A percentile compares a stretch with the other conserved stretches of the same genome.
phyloP scores from a whole-genome alignment of 2,329 filamentous ascomycete genomes.

The Massarina eburnea region DNA sequence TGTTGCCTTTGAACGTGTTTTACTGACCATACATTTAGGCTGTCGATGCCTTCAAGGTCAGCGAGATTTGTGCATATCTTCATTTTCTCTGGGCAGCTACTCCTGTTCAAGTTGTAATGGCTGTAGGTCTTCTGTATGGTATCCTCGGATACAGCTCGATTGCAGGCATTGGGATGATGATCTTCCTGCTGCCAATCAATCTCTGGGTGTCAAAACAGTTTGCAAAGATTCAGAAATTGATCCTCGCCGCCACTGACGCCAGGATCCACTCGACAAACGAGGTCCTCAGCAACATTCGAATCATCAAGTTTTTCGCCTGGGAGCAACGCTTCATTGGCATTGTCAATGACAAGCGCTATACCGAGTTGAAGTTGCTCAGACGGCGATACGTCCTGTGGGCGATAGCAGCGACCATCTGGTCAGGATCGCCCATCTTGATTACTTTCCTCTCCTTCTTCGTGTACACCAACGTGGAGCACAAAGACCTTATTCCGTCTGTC shows the following conservation, averaged over 20 bases:
- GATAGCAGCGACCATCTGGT: constrained; percentile 90
- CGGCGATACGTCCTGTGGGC: constrained; percentile 90
- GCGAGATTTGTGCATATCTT: constrained; percentile 89
- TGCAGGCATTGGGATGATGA: constrained; percentile 89
- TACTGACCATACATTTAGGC: too few relatives aligned
- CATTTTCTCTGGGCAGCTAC: constrained; percentile 94
- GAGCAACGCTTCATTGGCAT: constrained; percentile 84
- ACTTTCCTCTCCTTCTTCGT: constrained; percentile 95
- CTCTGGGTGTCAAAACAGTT: constrained; percentile 86
- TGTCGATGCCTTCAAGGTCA: constrained; percentile 98
- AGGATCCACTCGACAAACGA: constrained; percentile 97
- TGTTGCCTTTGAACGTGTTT: too few relatives aligned
- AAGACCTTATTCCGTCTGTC: constrained; percentile 84
- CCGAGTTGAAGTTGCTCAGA: constrained; percentile 77
- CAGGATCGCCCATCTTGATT: constrained; percentile 90
- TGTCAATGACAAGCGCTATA: constrained; percentile 83
- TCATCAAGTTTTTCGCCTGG: constrained; percentile 99
- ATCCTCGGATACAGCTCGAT: constrained; percentile 93
- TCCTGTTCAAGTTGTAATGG: constrained; percentile 82
- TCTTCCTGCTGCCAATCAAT: constrained; percentile 84
- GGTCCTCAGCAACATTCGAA: constrained; percentile 93
- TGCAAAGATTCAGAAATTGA: constrained; percentile 81
- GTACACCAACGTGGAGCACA: constrained; percentile 87
- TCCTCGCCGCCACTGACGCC: constrained; percentile 91
- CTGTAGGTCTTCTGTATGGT: constrained; percentile 78